Base-by-base conservation (phyloP, 2,329 filamentous ascomycete genomes). In the Neonectria sp. region DNA sequence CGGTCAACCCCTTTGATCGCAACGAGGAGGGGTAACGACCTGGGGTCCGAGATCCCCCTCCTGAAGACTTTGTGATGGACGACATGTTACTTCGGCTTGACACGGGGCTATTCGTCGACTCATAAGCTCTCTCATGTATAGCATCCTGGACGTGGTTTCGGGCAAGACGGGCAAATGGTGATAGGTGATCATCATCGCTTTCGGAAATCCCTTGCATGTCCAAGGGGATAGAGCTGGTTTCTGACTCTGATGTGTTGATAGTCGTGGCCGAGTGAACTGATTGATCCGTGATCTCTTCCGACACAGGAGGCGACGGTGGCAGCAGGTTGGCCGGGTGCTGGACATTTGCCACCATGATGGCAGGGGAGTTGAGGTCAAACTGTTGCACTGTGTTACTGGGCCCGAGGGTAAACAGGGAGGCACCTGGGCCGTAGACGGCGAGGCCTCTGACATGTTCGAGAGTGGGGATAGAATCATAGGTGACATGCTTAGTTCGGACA, bases 401-500 rank as follows among this genome's bases (percentile, higher is more conserved):
- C 1, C 95, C 94, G 21, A 98, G 84, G 0, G 95, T 98, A 82
- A 99, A 99, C 27, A 99, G 87, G 7, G 90, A 93, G n/a, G 95
- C 95, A 7, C 93, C 95, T 1, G 95, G 92, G 2, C 95, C 96
- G 79, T 96, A 97, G 68, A 95, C 92, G 51, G 95, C 92, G 49
- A 99, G 88, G 17, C 94, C 95, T 69, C 89, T 89, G 65, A 98
- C 89, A 71, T 92, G 90, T 43, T 96, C 92, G 7, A 95, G 86
- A 1, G 95, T 98, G 6, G 95, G 95, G 63, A 98, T 93, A 65
- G 89, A 88, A 76, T 98, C 95, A 80, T 91, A 97, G 3, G 94
- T 95, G 73, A 99, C 95, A 77, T 97, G 92, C 79, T 98, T 98
- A n/a, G 96, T 99, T 70, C 95, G 90, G 51, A 99, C 96, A 85